Percentiles rank a stretch among this genome's conserved stretches.
Conservation (phyloP, 208 protist genomes). For the Borovskyia barvae region DNA sequence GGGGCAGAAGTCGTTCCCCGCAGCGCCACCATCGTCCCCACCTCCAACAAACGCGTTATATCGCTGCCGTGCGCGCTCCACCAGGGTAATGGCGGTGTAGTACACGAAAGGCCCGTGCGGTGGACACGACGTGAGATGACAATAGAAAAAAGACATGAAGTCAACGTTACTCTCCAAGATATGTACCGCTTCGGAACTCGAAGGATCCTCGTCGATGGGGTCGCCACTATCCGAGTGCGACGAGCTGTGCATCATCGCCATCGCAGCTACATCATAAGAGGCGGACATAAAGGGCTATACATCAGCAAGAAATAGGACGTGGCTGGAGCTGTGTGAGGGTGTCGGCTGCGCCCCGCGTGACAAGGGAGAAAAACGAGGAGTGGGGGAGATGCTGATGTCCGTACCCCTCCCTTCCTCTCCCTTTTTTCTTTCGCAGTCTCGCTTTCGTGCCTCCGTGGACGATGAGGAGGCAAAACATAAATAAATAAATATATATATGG, state of each 20-base stretch:
- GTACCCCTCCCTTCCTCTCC: too few relatives aligned
- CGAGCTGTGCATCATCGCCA: too few relatives aligned
- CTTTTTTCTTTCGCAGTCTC: too few relatives aligned
- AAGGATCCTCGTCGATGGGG: too few relatives aligned
- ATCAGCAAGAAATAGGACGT: too few relatives aligned
- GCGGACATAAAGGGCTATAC: too few relatives aligned
- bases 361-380: too few relatives aligned
- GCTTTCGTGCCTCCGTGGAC: too few relatives aligned
- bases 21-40: not conserved
- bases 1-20: not conserved
- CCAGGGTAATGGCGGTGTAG: slow-evolving; percentile 69
- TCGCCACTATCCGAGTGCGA: too few relatives aligned
- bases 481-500: not conserved
- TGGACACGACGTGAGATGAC: slow-evolving; percentile 63
- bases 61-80: slow-evolving; percentile 42
- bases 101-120: slow-evolving; percentile 70
- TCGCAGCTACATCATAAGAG: slow-evolving; percentile 8
- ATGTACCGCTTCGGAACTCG: slow-evolving; percentile 18
- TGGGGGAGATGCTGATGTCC: too few relatives aligned
- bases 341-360: too few relatives aligned
- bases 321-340: too few relatives aligned
- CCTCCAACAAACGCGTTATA: slow-evolving; percentile 7
- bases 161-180: slow-evolving; percentile 49
- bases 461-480: not conserved
- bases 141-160: slow-evolving; percentile 72